Conservation (phyloP, 345 rosid genomes). For the Citrus cavaleriei region DNA sequence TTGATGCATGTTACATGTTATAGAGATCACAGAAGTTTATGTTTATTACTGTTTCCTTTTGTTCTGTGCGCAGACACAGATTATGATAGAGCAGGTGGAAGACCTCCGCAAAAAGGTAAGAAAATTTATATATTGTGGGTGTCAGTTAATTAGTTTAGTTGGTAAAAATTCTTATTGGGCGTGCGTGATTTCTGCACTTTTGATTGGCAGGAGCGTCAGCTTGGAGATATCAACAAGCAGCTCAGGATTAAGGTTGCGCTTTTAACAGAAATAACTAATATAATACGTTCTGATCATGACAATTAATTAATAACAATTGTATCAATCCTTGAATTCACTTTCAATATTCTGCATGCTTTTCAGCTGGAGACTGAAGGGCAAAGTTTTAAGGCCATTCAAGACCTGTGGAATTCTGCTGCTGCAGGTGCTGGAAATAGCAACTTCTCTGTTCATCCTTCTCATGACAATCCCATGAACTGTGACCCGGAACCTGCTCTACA, state of each 20-base stretch:
- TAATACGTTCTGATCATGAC: no score
- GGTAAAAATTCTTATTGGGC: no score
- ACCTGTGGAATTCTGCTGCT: conserved; percentile 46
- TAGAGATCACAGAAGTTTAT: not conserved
- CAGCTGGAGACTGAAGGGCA: conserved; percentile 75
- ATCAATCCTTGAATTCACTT: not conserved
- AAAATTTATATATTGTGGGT: not conserved
- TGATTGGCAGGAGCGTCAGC: conserved; percentile 68
- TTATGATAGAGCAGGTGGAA: conserved; percentile 82
- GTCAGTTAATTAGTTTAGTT: no score
- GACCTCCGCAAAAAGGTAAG: conserved; percentile 73
- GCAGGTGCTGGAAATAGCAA: conserved; percentile 34
- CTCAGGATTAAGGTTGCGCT: conserved; percentile 60
- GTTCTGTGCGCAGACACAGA: conserved; percentile 47
- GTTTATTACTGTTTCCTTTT: not conserved
- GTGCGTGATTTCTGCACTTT: not conserved
- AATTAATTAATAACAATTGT: not conserved
- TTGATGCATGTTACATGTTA: not conserved
- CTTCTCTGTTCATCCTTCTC: conserved; percentile 50
- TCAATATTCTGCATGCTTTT: not conserved
- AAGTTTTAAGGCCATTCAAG: conserved; percentile 48
- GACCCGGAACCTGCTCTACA: conserved; percentile 65
- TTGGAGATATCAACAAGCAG: conserved; percentile 86
- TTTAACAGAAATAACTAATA: not conserved
- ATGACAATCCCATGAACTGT: conserved; percentile 43